A percentile compares a stretch with the other conserved stretches of the same genome.
These are phyloP conservation scores for Aspergillus aculeatus DNA, from an alignment of 2,329 filamentous ascomycete genomes.

Conservation along the genomic window DNA sequence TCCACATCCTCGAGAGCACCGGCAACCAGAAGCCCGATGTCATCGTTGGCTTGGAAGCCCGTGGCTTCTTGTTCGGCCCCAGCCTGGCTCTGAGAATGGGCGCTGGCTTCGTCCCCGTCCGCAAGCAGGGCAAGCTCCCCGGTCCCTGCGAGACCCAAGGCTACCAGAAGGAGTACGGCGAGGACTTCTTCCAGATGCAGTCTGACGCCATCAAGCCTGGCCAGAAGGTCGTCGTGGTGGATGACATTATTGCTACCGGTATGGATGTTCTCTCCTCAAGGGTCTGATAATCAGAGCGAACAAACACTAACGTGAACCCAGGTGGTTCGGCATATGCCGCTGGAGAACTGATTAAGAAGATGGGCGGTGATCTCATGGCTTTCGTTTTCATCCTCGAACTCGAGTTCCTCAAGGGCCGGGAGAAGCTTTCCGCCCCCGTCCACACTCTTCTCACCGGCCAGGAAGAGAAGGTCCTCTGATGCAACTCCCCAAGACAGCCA, in stretches of 20 bases:
- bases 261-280: slow-evolving; percentile 35
- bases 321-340: slow-evolving; percentile 90
- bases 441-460: slow-evolving; percentile 76
- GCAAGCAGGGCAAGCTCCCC: slow-evolving; percentile 94
- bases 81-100: slow-evolving; percentile 79
- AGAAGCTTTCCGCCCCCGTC: slow-evolving; percentile 81
- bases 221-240: slow-evolving; percentile 88
- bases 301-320: slow-evolving; percentile 39
- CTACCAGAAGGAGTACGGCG: slow-evolving; percentile 94
- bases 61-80: slow-evolving; percentile 94
- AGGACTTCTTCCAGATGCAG: slow-evolving; percentile 96
- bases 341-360: slow-evolving; percentile 78
- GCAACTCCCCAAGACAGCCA: slow-evolving; percentile 3
- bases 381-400: slow-evolving; percentile 97
- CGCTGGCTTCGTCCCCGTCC: slow-evolving; percentile 85
- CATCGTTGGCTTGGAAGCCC: slow-evolving; percentile 87
- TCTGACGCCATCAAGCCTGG: slow-evolving; percentile 77
- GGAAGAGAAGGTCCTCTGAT: slow-evolving; percentile 30
- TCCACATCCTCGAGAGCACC: slow-evolving; percentile 70
- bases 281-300: background rate
- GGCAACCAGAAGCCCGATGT: slow-evolving; percentile 71
- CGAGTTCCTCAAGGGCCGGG: slow-evolving; percentile 84
- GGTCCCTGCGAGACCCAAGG: slow-evolving; percentile 80
- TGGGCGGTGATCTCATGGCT: slow-evolving; percentile 81
- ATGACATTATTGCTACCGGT: slow-evolving; percentile 99